A percentile compares a stretch with the other conserved stretches of the same genome.
phyloP scores from a whole-genome alignment of 2,329 filamentous ascomycete species.

The Xylariales sp. region DNA sequence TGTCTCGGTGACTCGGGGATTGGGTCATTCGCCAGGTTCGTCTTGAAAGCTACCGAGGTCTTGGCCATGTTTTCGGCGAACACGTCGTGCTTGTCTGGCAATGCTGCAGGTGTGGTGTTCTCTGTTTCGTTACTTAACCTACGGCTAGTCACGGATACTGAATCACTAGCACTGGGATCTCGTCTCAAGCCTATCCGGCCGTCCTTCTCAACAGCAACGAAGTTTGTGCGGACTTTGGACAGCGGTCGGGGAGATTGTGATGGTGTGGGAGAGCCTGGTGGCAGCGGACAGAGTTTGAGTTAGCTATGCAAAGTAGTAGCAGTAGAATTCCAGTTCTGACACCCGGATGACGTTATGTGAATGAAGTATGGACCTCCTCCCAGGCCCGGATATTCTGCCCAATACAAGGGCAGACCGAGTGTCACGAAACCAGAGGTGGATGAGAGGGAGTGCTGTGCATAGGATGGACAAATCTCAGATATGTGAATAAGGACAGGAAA shows the following conservation, averaged over 20 bases:
- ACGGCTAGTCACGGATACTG: slow-evolving; percentile 30
- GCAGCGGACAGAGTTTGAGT: slow-evolving; percentile 26
- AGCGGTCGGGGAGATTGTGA: slow-evolving; percentile 58
- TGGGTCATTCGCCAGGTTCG: slow-evolving; percentile 32
- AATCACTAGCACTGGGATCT: slow-evolving; percentile 39
- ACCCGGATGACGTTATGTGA: slow-evolving; percentile 1
- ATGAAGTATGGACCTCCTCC: too few species aligned
- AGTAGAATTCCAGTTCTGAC: not conserved
- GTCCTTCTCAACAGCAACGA: slow-evolving; percentile 67
- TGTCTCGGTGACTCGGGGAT: slow-evolving; percentile 38
- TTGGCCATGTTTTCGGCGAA: slow-evolving; percentile 27
- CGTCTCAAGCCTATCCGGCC: slow-evolving; percentile 50
- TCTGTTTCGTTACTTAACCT: slow-evolving; percentile 35
- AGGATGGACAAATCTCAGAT: not conserved
- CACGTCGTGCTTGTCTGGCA: slow-evolving; percentile 34
- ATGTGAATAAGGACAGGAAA: too few species aligned
- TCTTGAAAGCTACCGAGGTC: slow-evolving; percentile 24
- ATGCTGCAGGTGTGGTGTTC: slow-evolving; percentile 32
- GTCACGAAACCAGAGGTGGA: not conserved
- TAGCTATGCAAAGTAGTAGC: slow-evolving; percentile 19
- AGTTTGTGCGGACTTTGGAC: slow-evolving; percentile 71
- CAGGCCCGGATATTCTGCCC: too few species aligned
- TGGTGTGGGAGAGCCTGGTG: slow-evolving; percentile 28
- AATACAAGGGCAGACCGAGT: not conserved
- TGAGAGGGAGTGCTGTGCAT: not conserved